Evolutionary conservation across 2,329 filamentous ascomycete species (phyloP).

Genomic region (Hypoxylon sp.): DNA sequence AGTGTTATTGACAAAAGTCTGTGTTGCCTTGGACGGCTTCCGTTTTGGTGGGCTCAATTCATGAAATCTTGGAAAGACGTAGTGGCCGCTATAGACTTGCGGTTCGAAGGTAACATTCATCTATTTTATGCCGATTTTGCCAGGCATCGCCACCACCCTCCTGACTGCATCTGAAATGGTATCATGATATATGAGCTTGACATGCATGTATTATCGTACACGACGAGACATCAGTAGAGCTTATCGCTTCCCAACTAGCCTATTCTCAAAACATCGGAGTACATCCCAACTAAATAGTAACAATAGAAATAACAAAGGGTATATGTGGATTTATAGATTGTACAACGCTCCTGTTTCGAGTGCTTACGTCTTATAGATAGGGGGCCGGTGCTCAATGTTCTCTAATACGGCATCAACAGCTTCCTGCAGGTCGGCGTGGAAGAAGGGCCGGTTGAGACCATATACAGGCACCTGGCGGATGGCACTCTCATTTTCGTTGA

Average conservation of each 20-base stretch:
- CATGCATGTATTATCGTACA: not conserved
- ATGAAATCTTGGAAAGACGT: not conserved
- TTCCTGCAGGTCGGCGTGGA: slow-evolving; percentile 61
- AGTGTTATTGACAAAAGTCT: too few relatives aligned
- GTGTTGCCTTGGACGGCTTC: not conserved
- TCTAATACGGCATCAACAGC: slow-evolving; percentile 60
- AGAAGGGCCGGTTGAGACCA: slow-evolving; percentile 64
- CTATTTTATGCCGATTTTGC: not conserved
- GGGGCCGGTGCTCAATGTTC: slow-evolving; percentile 50
- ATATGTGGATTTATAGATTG: slow-evolving; percentile 26
- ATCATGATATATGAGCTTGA: not conserved
- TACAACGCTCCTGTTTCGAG: slow-evolving; percentile 1
- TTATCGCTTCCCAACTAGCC: slow-evolving; percentile 1
- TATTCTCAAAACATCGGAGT: not conserved
- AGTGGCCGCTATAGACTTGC: not conserved
- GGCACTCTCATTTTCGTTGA: slow-evolving; percentile 28
- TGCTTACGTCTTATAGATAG: slow-evolving; percentile 18
- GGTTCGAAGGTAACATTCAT: not conserved
- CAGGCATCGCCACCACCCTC: not conserved
- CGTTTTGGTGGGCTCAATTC: not conserved
- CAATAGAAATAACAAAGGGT: slow-evolving; percentile 16
- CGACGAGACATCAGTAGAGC: slow-evolving; percentile 3
- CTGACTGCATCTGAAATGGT: not conserved
- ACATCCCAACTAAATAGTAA: slow-evolving; percentile 13
- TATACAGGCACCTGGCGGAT: slow-evolving; percentile 51